phyloP scores from a whole-genome alignment of 306 rosid genomes.

The Gastrolobium villosum region DNA sequence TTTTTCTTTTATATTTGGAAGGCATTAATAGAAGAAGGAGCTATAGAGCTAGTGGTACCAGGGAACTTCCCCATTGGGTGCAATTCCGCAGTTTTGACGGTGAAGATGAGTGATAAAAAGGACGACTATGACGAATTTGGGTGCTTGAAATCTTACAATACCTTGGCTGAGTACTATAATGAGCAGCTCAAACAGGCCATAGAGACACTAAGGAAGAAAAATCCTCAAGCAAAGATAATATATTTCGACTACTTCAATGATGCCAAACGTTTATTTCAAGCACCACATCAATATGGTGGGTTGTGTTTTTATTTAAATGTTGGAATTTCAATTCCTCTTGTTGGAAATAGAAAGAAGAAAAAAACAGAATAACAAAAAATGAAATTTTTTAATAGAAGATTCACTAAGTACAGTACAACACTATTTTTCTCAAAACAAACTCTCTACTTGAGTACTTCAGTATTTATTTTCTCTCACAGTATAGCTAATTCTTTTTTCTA shows the following conservation, averaged over 20 bases:
- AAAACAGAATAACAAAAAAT: too few relatives aligned
- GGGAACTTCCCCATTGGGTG: constrained; percentile 63
- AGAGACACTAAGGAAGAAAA: constrained; percentile 13
- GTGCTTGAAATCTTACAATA: constrained; percentile 58
- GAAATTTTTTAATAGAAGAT: too few relatives aligned
- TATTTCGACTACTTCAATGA: constrained; percentile 61
- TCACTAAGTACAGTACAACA: too few relatives aligned
- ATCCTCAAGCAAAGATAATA: constrained; percentile 52
- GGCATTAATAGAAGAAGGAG: constrained; percentile 64
- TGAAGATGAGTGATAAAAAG: constrained; percentile 28
- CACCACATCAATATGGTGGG: constrained; percentile 55
- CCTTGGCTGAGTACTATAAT: constrained; percentile 48
- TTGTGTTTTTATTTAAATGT: background rate
- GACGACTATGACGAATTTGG: constrained; percentile 55
- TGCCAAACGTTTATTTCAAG: constrained; percentile 45
- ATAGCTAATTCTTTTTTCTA: too few relatives aligned
- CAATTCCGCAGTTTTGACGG: constrained; percentile 34
- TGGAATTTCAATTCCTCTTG: too few relatives aligned
- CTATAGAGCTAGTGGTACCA: constrained; percentile 57
- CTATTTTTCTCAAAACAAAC: too few relatives aligned
- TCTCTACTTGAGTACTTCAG: too few relatives aligned
- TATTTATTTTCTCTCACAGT: too few relatives aligned
- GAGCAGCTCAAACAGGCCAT: constrained; percentile 47
- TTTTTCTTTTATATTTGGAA: background rate
- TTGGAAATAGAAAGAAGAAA: too few relatives aligned